Conservation (phyloP, 2,329 filamentous ascomycete genomes). For the Neofusicoccum cordaticola region DNA sequence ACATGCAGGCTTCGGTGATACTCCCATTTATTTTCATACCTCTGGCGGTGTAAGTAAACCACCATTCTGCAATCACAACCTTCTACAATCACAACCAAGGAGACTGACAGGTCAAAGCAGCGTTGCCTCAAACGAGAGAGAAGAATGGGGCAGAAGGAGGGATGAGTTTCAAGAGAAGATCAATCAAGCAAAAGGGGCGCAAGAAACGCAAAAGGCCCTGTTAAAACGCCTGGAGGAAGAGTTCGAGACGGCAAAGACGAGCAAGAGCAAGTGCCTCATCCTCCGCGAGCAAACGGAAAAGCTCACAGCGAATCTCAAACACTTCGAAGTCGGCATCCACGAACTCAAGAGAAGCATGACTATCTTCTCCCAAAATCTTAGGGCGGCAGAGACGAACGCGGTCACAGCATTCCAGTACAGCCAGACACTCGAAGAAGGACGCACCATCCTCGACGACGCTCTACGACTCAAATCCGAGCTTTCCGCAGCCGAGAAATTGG, state of each 20-base stretch:
- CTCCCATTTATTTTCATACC: slow-evolving; percentile 6
- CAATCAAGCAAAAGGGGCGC: not conserved
- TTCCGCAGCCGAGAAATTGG: not conserved
- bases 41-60: not conserved
- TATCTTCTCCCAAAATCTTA: not conserved
- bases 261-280: not conserved
- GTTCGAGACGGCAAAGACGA: not conserved
- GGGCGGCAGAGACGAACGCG: not conserved
- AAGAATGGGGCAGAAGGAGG: not conserved
- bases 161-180: slow-evolving; percentile 1
- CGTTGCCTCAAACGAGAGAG: not conserved
- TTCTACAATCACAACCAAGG: no score
- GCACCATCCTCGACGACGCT: not conserved
- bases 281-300: not conserved
- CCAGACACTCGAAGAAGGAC: slow-evolving; percentile 10
- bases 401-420: slow-evolving; percentile 9
- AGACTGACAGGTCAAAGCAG: not conserved
- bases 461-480: not conserved
- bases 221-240: not conserved
- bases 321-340: not conserved
- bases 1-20: not conserved
- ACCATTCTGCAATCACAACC: no score
- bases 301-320: not conserved
- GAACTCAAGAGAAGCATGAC: slow-evolving; percentile 2
- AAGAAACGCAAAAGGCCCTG: not conserved